Conservation (phyloP, 163 green algal genomes). For the Scenedesmus sp. region DNA sequence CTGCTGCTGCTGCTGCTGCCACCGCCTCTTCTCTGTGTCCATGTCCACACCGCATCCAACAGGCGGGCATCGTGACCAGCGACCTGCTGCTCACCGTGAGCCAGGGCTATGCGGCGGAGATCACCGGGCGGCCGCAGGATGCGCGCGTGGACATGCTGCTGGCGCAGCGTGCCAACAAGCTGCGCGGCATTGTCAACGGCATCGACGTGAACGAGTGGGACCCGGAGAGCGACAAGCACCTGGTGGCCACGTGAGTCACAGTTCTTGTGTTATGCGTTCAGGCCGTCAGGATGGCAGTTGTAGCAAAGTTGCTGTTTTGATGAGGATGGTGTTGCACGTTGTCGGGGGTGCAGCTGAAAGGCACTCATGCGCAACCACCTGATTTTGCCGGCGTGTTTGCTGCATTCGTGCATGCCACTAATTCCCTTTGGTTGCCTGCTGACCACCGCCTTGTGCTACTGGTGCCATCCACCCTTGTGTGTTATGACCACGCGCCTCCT, state of each 20-base stretch:
- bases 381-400: no score
- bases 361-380: no score
- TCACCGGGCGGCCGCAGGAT: conserved; percentile 63
- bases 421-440: no score
- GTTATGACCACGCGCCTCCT: no score
- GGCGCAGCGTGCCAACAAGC: conserved; percentile 2
- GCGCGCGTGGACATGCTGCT: conserved; percentile 56
- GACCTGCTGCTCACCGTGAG: conserved; percentile 81
- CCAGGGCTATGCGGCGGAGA: conserved; percentile 83
- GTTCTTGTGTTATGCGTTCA: neutral
- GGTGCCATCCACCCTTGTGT: neutral
- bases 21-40: neutral
- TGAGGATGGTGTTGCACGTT: no score
- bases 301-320: no score
- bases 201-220: conserved; percentile 86
- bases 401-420: no score
- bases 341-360: no score
- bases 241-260: conserved; percentile 1
- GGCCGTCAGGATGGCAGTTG: no score
- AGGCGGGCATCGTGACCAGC: conserved; percentile 69
- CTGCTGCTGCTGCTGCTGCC: neutral
- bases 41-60: neutral
- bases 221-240: conserved; percentile 73
- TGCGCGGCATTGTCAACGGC: conserved; percentile 88
- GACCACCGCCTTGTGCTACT: neutral